Percentiles rank a stretch among this genome's conserved stretches.
These are phyloP conservation scores for Pseudocercospora musae DNA, from an alignment of 2,329 filamentous ascomycete species.

Conservation along the genomic window DNA sequence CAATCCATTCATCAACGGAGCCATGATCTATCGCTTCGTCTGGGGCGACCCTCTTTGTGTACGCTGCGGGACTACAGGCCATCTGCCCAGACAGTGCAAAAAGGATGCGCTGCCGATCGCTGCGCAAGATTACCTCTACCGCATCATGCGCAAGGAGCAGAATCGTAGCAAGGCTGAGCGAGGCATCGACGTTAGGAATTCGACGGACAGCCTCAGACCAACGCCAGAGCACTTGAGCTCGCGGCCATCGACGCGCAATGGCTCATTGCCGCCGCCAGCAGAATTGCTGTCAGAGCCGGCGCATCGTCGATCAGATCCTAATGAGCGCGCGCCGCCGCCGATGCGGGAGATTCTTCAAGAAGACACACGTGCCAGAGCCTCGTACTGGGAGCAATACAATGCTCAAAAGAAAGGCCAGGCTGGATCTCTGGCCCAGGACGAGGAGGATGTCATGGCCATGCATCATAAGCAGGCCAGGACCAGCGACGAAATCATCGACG, in stretches of 20 bases:
- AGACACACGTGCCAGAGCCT: neutral
- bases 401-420: conserved; percentile 4
- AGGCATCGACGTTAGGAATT: neutral
- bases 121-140: conserved; percentile 17
- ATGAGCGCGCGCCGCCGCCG: neutral
- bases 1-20: conserved; percentile 22
- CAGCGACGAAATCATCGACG: neutral
- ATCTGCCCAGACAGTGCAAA: conserved; percentile 17
- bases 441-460: neutral
- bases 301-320: neutral
- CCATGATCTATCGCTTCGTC: conserved; percentile 17
- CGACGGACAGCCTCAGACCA: neutral
- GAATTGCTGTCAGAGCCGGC: neutral
- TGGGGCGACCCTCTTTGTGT: conserved; percentile 24
- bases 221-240: neutral
- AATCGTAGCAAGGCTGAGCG: conserved; percentile 16
- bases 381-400: conserved; percentile 12
- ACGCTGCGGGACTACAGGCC: conserved; percentile 18
- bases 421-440: neutral
- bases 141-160: conserved; percentile 15
- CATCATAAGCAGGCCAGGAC: neutral
- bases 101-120: conserved; percentile 4
- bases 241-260: neutral
- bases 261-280: neutral
- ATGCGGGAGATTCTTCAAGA: neutral